Conservation (phyloP, 345 rosid species). For the Toxicodendron radicans region DNA sequence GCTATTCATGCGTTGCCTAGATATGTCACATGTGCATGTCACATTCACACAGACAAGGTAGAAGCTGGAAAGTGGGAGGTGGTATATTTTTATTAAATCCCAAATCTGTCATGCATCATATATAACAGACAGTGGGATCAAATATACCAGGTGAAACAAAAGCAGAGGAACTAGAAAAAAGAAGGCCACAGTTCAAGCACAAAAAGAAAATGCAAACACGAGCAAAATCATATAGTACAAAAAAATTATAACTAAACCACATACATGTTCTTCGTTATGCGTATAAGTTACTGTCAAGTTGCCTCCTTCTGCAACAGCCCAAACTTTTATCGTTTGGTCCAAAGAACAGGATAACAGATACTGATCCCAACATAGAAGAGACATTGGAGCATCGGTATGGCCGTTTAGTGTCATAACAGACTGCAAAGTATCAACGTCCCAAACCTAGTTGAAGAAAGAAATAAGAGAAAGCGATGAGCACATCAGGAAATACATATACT, state of each 20-base stretch:
- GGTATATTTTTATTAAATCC: not conserved
- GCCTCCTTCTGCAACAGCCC: conserved; percentile 42
- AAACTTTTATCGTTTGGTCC: conserved; percentile 54
- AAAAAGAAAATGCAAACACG: not conserved
- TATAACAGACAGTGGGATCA: not conserved
- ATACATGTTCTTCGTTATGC: conserved; percentile 37
- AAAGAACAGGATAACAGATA: conserved; percentile 59
- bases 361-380: conserved; percentile 60
- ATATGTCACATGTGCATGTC: not conserved
- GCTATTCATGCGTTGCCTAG: too few relatives aligned
- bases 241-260: conserved; percentile 4
- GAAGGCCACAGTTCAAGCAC: too few relatives aligned
- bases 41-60: not conserved
- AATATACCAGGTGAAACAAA: too few relatives aligned
- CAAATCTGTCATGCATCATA: not conserved
- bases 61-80: not conserved
- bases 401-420: conserved; percentile 40
- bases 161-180: too few relatives aligned
- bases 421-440: conserved; percentile 48
- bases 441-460: conserved; percentile 31
- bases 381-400: conserved; percentile 51
- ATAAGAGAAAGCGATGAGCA: not conserved
- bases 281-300: conserved; percentile 33
- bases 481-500: not conserved
- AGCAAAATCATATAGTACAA: not conserved